Evolutionary conservation across 306 rosid species (phyloP).

Genomic region (Pterocarpus macrocarpus): DNA sequence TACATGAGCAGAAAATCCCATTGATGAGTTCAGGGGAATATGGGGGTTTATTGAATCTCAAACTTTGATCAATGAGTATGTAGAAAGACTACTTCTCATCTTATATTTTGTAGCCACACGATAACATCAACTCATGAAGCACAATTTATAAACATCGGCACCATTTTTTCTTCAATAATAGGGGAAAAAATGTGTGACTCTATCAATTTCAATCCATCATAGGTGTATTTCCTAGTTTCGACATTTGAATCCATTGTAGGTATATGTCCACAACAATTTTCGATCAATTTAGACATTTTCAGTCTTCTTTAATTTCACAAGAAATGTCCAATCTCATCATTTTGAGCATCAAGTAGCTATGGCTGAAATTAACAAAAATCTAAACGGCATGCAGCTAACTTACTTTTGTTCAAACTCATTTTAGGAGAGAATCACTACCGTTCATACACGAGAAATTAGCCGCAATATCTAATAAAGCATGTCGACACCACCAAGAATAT

Average conservation of each 20-base stretch:
- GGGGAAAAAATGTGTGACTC: too few relatives aligned
- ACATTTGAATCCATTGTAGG: too few relatives aligned
- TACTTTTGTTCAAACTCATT: background rate
- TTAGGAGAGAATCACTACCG: background rate
- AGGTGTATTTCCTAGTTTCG: too few relatives aligned
- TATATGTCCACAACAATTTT: background rate
- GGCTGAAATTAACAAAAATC: too few relatives aligned
- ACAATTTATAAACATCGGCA: background rate
- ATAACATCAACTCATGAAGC: background rate
- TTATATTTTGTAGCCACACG: background rate
- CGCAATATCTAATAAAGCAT: conserved; percentile 32
- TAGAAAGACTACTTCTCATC: background rate
- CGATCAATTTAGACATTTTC: background rate
- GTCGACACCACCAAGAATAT: background rate
- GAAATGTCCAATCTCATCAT: conserved; percentile 10
- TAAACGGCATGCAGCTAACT: background rate
- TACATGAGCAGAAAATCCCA: background rate
- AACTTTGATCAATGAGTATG: background rate
- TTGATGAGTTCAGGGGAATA: background rate
- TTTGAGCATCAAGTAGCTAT: background rate
- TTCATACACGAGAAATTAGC: conserved; percentile 29
- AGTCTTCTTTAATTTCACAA: background rate
- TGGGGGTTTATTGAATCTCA: background rate
- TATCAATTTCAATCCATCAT: too few relatives aligned
- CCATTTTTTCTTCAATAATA: background rate